phyloP scores from a whole-genome alignment of 2,329 filamentous ascomycete genomes.

The Westerdykella ornata region DNA sequence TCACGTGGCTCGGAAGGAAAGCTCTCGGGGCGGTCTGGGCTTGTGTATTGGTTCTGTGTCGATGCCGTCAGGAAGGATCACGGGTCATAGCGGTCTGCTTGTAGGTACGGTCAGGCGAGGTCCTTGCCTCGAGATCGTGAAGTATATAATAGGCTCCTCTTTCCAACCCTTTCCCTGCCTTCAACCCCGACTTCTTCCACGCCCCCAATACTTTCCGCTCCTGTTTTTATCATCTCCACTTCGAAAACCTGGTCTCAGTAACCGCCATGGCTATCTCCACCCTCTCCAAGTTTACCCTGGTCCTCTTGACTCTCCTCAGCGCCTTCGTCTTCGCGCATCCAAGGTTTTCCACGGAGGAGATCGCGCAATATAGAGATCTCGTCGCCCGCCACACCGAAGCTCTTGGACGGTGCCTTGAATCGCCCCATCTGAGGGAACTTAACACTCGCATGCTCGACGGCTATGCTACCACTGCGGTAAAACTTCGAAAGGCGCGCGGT shows the following conservation, averaged over 20 bases:
- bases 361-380: slow-evolving; percentile 6
- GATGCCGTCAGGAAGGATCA: no score
- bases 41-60: no score
- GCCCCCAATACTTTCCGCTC: neutral
- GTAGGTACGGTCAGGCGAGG: no score
- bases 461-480: slow-evolving; percentile 5
- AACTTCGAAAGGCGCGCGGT: slow-evolving; percentile 10
- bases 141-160: no score
- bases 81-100: no score
- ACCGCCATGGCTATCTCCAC: neutral
- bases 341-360: slow-evolving; percentile 4
- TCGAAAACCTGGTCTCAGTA: neutral
- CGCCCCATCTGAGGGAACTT: slow-evolving; percentile 5
- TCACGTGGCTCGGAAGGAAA: no score
- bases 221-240: neutral
- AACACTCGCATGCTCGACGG: slow-evolving; percentile 6
- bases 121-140: no score
- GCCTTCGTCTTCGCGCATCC: slow-evolving; percentile 3
- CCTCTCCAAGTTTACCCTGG: neutral
- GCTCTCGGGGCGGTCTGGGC: no score
- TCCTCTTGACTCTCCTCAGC: neutral
- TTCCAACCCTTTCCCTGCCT: no score
- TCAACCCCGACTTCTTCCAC: no score
- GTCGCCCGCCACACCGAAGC: slow-evolving; percentile 4
- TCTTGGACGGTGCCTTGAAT: slow-evolving; percentile 6